Evolutionary conservation across 2,329 filamentous ascomycete species (phyloP).

Genomic region (Amylocarpus encephaloides): DNA sequence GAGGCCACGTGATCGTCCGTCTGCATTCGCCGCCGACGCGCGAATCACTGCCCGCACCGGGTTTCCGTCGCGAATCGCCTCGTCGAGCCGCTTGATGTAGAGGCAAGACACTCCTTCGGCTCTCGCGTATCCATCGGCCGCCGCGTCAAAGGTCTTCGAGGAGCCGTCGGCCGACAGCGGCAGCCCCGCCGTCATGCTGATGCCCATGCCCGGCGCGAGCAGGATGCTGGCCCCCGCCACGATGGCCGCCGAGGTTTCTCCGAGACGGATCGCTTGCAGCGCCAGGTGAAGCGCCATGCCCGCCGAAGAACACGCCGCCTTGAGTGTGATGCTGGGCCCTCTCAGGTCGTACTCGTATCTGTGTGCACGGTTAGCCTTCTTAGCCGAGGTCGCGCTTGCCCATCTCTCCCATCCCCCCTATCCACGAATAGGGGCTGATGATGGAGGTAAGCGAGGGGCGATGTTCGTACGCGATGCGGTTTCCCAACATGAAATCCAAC

Average conservation of each 20-base stretch:
- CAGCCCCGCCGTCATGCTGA: neutral
- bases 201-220: neutral
- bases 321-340: slow-evolving; percentile 34
- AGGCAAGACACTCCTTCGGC: slow-evolving; percentile 55
- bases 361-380: no score
- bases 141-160: slow-evolving; percentile 48
- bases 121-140: slow-evolving; percentile 55
- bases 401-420: no score
- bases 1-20: neutral
- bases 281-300: slow-evolving; percentile 48
- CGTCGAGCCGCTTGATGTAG: neutral
- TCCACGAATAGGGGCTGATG: no score
- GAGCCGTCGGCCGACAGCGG: neutral
- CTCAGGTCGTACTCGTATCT: slow-evolving; percentile 42
- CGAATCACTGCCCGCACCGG: neutral
- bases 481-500: slow-evolving; percentile 34
- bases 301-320: slow-evolving; percentile 49
- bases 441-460: no score
- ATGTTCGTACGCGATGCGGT: slow-evolving; percentile 32
- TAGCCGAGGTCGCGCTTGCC: no score
- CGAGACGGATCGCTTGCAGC: slow-evolving; percentile 12
- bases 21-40: neutral
- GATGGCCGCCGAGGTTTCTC: neutral
- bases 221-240: neutral
- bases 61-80: neutral